Base-by-base conservation (phyloP, 2,329 filamentous ascomycete species). In the Fusarium napiforme region DNA sequence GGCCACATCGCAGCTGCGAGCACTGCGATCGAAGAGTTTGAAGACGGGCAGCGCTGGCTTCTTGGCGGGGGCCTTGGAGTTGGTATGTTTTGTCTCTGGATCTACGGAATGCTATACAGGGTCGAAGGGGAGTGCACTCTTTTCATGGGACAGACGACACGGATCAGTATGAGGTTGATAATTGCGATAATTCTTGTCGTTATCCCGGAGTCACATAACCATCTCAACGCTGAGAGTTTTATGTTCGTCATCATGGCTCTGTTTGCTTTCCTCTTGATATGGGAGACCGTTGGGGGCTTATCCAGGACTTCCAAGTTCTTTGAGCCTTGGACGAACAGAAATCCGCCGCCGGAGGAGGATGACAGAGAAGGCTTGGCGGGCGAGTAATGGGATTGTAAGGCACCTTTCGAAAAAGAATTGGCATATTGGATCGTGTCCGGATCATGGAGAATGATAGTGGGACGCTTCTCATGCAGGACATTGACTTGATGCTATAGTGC, bases 41-140 rank as follows among this genome's bases (percentile, higher is more conserved):
- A 84, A 39, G 77, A 82, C 5, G 81, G 83, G 1, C 82, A 86
- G 70, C 80, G 83, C n/a, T 86, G 85, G 85, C 78, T 87, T 8
- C 80, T 86, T 2, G 84, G 85, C 23, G 85, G 83, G 36, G 85
- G 85, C 5, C 79, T 87, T 0, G 84, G 84, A 4, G 78, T 84
- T 4, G 85, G 85, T 21, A 78, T 86, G 78, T 78, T 85, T 50
- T 86, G 84, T 63, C 78, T 87, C 10, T 84, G 83, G 80, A 59
- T 81, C 1, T 83, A 84, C 60, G 83, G 82, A 12, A 78, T 85
- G 74, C 73, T 86, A 34, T 84, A 84, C 75, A 76, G 79, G 7
- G 81, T 81, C 6, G 79, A 82, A 9, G 83, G 84, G 62, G 79
- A 82, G 26, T 76, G 79, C 9, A 69, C 64, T 11, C 70, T 83